Conservation (phyloP, 2,329 filamentous ascomycete species). For the Mollisiaceae sp. region DNA sequence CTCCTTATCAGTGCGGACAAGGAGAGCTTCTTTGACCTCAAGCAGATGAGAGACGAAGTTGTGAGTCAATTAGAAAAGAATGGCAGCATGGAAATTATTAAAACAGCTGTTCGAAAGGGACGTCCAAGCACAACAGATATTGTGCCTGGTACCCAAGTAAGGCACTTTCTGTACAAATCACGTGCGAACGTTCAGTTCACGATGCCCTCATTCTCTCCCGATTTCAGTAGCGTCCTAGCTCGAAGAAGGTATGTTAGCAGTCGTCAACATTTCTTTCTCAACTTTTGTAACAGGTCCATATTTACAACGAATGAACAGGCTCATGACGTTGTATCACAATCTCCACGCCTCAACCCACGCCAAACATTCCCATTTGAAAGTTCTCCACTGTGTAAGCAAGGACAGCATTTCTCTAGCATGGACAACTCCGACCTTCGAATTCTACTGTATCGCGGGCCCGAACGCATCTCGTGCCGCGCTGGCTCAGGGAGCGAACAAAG, state of each 20-base stretch:
- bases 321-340: constrained; percentile 84
- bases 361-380: constrained; percentile 82
- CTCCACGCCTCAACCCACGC: constrained; percentile 86
- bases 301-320: constrained; percentile 45
- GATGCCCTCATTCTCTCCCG: constrained; percentile 80
- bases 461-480: constrained; percentile 68
- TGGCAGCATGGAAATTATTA: constrained; percentile 76
- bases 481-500: constrained; percentile 84
- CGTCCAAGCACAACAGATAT: constrained; percentile 77
- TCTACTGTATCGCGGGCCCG: constrained; percentile 92
- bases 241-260: constrained; percentile 59
- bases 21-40: constrained; percentile 90
- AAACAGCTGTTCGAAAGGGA: constrained; percentile 70
- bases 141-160: constrained; percentile 77
- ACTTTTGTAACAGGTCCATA: not conserved
- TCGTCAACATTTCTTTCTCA: not conserved
- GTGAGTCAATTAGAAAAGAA: constrained; percentile 75
- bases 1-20: constrained; percentile 91
- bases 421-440: constrained; percentile 89
- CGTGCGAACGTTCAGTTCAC: constrained; percentile 93
- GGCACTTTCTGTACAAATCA: constrained; percentile 96
- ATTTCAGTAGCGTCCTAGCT: constrained; percentile 65
- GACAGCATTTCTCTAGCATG: constrained; percentile 84
- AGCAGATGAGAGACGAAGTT: constrained; percentile 71
- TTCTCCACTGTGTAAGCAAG: constrained; percentile 78